Percentiles rank a stretch among this genome's conserved stretches.
Conservation (phyloP, 169 alveolate species). For the Cryptosporidium viatorum region DNA sequence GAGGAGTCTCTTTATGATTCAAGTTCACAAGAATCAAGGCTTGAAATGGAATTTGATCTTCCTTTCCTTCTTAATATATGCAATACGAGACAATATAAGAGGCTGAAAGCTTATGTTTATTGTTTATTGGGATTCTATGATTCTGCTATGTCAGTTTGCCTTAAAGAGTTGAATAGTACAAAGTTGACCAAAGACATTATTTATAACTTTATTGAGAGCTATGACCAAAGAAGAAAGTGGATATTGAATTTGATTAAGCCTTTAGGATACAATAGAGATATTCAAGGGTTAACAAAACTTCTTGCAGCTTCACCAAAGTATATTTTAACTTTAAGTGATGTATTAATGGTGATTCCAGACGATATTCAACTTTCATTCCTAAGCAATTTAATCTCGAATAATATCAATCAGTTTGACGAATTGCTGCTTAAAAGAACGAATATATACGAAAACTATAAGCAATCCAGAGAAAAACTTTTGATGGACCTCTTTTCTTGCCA, state of each 20-base stretch:
- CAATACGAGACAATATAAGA: constrained; percentile 28
- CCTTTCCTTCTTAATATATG: constrained; percentile 56
- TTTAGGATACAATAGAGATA: constrained; percentile 50
- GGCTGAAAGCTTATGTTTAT: constrained; percentile 36
- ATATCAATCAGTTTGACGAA: constrained; percentile 36
- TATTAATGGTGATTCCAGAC: constrained; percentile 57
- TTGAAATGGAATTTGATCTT: constrained; percentile 55
- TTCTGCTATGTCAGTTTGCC: constrained; percentile 49
- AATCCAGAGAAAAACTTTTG: constrained; percentile 5
- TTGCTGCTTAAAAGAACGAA: constrained; percentile 52
- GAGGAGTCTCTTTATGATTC: background rate
- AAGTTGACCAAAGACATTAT: constrained; percentile 49
- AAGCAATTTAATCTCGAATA: constrained; percentile 11
- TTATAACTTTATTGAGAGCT: constrained; percentile 46
- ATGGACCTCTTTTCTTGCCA: constrained; percentile 43
- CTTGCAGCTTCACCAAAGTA: constrained; percentile 65
- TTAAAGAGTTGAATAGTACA: constrained; percentile 47
- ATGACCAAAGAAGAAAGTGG: constrained; percentile 60
- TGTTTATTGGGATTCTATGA: constrained; percentile 67
- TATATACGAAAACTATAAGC: constrained; percentile 28
- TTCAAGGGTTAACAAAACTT: constrained; percentile 43
- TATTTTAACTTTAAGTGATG: constrained; percentile 57
- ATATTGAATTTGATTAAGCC: constrained; percentile 49
- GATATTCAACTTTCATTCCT: constrained; percentile 24
- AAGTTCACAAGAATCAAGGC: background rate